Evolutionary conservation across 352 stramenopile species (phyloP), one percentile per base, ranked within the genome.

Genomic region (Pelagophyceae sp.): DNA sequence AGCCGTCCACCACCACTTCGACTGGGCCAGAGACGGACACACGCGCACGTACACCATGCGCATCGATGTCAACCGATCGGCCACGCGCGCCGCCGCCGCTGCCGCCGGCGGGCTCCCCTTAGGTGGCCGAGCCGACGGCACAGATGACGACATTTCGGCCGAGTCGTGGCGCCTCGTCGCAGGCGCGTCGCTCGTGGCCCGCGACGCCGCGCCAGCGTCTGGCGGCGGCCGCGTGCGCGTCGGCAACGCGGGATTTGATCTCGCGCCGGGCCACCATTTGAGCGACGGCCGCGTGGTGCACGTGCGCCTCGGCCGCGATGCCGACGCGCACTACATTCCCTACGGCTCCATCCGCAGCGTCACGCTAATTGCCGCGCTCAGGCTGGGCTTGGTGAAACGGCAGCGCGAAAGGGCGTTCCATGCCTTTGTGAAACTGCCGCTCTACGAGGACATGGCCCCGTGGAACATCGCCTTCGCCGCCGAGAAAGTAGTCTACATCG

Each of bases 361-460:
- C 0, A 86, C 82, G 11, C 74, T 86, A 29, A 86, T 86, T n/a
- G 75, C 74, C 0, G 71, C 76, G 37, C 64, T 86, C 35, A 65
- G 82, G n/a, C 51, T 86, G n/a, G 78, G 72, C 32, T 35, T 86
- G 38, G 31, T 79, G 17, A 27, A 19, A 2, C 45, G 38, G 19
- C 80, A 81, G 65, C 64, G 78, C n/a, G 58, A 65, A 0, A 31
- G 32, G 35, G 76, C 80, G 6, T 86, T 82, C 51, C 35, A 71
- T 27, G 33, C 54, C 23, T 86, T 86, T 69, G 77, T 86, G 35
- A 64, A 72, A 35, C 58, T 86, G 0, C 82, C 82, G 0, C 70
- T 86, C 5, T 86, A 86, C 76, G 78, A 86, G 74, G 82, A 86
- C 65, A 86, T 86, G 82, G 82, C 82, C 31, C 82, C 82, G 19